These are phyloP conservation scores for Phytophthora hibernalis DNA, from an alignment of 352 stramenopile genomes.

Conservation along the genomic window DNA sequence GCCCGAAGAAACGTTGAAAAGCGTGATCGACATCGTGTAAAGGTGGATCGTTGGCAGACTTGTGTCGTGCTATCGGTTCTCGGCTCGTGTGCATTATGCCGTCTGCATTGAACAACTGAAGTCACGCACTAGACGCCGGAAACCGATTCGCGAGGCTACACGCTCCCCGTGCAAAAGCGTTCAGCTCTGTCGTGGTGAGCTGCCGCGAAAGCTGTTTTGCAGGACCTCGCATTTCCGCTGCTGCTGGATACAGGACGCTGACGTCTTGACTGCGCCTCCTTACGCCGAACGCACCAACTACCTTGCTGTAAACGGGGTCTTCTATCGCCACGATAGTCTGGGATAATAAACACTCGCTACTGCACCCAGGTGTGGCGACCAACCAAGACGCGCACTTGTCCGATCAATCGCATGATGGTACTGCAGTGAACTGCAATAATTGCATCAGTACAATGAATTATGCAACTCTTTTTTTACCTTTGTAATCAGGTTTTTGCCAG, in stretches of 20 bases:
- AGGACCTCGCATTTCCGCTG: not conserved
- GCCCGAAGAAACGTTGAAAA: too few species aligned
- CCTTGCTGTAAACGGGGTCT: not conserved
- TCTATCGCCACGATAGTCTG: conserved; percentile 12
- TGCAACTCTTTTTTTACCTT: too few species aligned
- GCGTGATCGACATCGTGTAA: not conserved
- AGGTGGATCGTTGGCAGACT: not conserved
- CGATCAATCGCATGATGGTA: not conserved
- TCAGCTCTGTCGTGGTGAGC: conserved; percentile 8
- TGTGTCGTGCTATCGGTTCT: not conserved
- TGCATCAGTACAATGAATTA: too few species aligned
- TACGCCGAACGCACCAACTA: not conserved
- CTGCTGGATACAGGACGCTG: conserved; percentile 12
- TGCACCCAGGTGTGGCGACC: not conserved
- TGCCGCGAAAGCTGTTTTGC: conserved; percentile 15
- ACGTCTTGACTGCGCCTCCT: not conserved
- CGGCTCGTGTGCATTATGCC: not conserved
- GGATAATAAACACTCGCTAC: conserved; percentile 11
- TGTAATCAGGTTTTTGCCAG: too few species aligned
- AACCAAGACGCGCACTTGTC: not conserved
- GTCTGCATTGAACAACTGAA: not conserved
- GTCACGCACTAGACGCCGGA: not conserved
- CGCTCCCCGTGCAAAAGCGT: not conserved
- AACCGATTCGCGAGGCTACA: not conserved
- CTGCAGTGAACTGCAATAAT: not conserved